Conservation (phyloP, 495 filamentous ascomycete species). For the Beverwykella pulmonaria region DNA sequence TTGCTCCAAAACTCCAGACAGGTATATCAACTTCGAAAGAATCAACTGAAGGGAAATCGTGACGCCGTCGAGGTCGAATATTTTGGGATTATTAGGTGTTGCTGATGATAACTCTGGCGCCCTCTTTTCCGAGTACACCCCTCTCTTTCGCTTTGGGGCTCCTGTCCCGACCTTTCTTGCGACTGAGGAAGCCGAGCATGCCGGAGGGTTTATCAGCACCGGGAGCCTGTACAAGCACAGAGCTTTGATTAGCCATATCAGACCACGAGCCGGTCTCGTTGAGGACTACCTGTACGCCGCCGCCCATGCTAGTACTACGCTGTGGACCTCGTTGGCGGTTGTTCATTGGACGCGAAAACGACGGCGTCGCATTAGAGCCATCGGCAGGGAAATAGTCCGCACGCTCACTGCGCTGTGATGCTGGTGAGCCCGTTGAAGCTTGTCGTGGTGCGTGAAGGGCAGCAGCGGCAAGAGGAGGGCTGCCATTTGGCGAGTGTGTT, state of each 20-base stretch:
- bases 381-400: constrained; percentile 49
- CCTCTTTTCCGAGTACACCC: constrained; percentile 93
- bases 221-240: constrained; percentile 72
- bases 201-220: constrained; percentile 59
- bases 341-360: constrained; percentile 41
- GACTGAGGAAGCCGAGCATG: constrained; percentile 84
- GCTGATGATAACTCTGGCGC: constrained; percentile 72
- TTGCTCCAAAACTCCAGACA: constrained; percentile 30
- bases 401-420: constrained; percentile 36
- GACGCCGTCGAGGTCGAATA: constrained; percentile 5
- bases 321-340: constrained; percentile 51
- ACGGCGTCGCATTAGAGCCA: constrained; percentile 42
- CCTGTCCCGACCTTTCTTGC: constrained; percentile 86
- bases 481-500: constrained; percentile 46
- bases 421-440: constrained; percentile 19
- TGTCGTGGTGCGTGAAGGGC: constrained; percentile 15
- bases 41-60: constrained; percentile 22
- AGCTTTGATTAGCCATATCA: constrained; percentile 78
- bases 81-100: constrained; percentile 28
- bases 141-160: constrained; percentile 94
- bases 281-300: constrained; percentile 87
- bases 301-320: constrained; percentile 73
- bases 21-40: constrained; percentile 9
- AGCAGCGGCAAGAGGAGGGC: constrained; percentile 41
- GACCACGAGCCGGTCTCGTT: constrained; percentile 89